phyloP scores from a whole-genome alignment of 352 stramenopile genomes.

The Phytopythium montanum region DNA sequence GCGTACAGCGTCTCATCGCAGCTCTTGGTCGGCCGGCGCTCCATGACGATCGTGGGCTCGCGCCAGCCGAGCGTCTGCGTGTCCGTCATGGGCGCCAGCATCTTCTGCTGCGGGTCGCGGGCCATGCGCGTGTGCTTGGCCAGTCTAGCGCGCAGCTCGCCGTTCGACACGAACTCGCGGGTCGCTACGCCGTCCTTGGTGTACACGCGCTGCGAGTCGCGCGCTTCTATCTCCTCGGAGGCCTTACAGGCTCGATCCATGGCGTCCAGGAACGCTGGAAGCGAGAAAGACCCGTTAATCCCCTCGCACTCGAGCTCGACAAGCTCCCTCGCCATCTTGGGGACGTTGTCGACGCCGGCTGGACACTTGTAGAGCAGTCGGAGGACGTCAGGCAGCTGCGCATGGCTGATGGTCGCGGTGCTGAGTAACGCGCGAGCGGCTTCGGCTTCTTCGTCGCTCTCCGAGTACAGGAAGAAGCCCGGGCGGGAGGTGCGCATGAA shows the following conservation, averaged over 20 bases:
- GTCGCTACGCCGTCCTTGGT: constrained; percentile 25
- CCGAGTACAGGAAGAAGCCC: constrained; percentile 50
- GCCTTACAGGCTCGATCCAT: constrained; percentile 28
- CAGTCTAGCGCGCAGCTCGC: constrained; percentile 43
- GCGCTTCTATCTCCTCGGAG: constrained; percentile 28
- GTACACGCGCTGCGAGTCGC: constrained; percentile 29
- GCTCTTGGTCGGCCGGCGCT: constrained; percentile 53
- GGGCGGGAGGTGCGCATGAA: constrained; percentile 52
- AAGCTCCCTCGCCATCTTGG: constrained; percentile 17
- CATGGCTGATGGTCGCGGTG: constrained; percentile 28
- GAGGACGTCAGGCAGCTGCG: constrained; percentile 38
- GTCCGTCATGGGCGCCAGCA: constrained; percentile 43
- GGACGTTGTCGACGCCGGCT: constrained; percentile 49
- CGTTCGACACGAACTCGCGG: constrained; percentile 58
- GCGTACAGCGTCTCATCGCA: constrained; percentile 68
- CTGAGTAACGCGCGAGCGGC: constrained; percentile 22
- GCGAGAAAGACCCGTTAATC: constrained; percentile 4
- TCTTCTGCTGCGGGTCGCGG: constrained; percentile 42
- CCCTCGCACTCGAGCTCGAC: constrained; percentile 18
- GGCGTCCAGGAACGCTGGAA: constrained; percentile 22
- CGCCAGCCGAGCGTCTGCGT: constrained; percentile 50
- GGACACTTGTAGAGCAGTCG: constrained; percentile 60
- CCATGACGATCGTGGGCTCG: constrained; percentile 35
- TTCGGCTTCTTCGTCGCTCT: constrained; percentile 49
- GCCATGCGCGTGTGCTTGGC: constrained; percentile 59